A percentile compares a stretch with the other conserved stretches of the same genome.
phyloP scores from a whole-genome alignment of 192 early-diverging fungal species.

The Chytriomyces hyalinus region DNA sequence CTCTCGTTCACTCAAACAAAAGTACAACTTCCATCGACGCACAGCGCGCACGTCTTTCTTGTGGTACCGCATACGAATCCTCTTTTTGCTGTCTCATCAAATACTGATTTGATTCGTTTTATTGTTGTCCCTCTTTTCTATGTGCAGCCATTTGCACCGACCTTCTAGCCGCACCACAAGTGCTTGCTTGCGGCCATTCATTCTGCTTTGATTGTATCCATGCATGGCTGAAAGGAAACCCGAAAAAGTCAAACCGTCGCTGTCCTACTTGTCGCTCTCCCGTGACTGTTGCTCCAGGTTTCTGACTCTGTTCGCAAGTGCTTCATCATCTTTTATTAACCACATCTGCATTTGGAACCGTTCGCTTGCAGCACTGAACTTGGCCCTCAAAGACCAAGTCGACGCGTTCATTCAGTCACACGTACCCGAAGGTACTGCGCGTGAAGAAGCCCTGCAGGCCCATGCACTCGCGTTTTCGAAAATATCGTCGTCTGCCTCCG shows the following conservation, averaged over 20 bases:
- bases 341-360: too few relatives aligned
- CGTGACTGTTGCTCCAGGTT: neutral
- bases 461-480: neutral
- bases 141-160: constrained; percentile 25
- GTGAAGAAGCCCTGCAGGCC: neutral
- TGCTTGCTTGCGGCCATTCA: constrained; percentile 33
- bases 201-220: constrained; percentile 34
- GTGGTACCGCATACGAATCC: neutral
- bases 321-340: too few relatives aligned
- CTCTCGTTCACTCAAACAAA: neutral
- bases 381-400: constrained; percentile 8
- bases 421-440: neutral
- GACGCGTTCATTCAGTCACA: neutral
- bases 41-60: neutral
- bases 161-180: constrained; percentile 10
- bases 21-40: neutral
- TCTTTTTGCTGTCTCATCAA: neutral
- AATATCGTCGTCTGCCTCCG: too few relatives aligned
- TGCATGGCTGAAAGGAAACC: constrained; percentile 19
- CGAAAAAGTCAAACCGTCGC: constrained; percentile 1
- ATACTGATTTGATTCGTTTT: neutral
- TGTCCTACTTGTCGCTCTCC: constrained; percentile 13
- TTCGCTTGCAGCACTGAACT: neutral
- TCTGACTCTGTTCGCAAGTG: too few relatives aligned
- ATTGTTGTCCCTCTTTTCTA: neutral